A percentile compares a stretch with the other conserved stretches of the same genome.
Conservation (phyloP, 495 filamentous ascomycete genomes). For the Arthonia radiata region DNA sequence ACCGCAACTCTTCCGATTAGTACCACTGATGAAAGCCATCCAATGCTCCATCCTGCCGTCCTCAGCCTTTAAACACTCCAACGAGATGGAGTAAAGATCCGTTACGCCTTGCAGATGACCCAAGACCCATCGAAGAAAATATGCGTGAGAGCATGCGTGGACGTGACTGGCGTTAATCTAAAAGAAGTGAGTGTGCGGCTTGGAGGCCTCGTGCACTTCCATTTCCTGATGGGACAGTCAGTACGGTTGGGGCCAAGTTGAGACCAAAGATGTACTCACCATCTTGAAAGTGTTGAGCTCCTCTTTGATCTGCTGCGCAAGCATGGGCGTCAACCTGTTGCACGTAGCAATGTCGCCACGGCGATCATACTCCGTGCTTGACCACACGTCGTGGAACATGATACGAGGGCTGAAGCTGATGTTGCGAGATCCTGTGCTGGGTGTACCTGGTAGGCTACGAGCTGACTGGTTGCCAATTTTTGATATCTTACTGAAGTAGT, state of each 20-base stretch:
- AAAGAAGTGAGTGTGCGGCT: slow-evolving; percentile 99
- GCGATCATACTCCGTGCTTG: slow-evolving; percentile 81
- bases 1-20: too few species aligned
- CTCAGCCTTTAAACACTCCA: too few species aligned
- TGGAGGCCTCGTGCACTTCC: slow-evolving; percentile 97
- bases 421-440: slow-evolving; percentile 36
- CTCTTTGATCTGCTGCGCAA: slow-evolving; percentile 98
- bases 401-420: slow-evolving; percentile 86
- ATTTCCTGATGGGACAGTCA: slow-evolving; percentile 46
- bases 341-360: slow-evolving; percentile 92
- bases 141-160: slow-evolving; percentile 1
- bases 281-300: slow-evolving; percentile 99
- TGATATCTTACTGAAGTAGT: slow-evolving; percentile 64
- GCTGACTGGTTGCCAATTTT: slow-evolving; percentile 35
- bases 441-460: slow-evolving; percentile 60
- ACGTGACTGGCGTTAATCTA: slow-evolving; percentile 27
- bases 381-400: slow-evolving; percentile 90
- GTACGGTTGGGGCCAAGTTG: background rate
- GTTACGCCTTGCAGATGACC: too few species aligned
- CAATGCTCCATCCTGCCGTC: too few species aligned
- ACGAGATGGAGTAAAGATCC: too few species aligned
- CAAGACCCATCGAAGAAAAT: slow-evolving; percentile 2
- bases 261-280: slow-evolving; percentile 30
- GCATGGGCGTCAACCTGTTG: slow-evolving; percentile 87
- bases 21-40: too few species aligned